Percentiles rank a stretch among this genome's conserved stretches.
These are phyloP conservation scores for Urostyla sp. DNA, from an alignment of 73 alveolate genomes.

Conservation along the genomic window DNA sequence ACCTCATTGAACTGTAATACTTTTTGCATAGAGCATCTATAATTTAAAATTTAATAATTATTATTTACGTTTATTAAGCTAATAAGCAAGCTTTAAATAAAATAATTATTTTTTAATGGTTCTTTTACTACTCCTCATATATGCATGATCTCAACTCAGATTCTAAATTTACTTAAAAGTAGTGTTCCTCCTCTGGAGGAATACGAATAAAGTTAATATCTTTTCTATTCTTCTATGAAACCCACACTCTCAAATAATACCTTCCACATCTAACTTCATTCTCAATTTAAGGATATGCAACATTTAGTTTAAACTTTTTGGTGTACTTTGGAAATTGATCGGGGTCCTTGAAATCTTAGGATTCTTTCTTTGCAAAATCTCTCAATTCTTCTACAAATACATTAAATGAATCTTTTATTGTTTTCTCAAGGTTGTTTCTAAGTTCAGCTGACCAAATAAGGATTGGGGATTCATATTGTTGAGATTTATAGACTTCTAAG, in stretches of 20 bases:
- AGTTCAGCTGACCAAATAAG: conserved; percentile 51
- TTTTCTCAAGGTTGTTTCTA: conserved; percentile 27
- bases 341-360: not conserved
- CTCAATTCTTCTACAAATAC: conserved; percentile 18
- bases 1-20: conserved; percentile 30
- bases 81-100: conserved; percentile 37
- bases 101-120: conserved; percentile 24
- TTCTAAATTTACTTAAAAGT: conserved; percentile 18
- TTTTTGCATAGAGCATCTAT: conserved; percentile 26
- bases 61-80: no score
- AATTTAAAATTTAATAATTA: no score
- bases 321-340: conserved; percentile 18
- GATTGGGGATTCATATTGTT: conserved; percentile 40
- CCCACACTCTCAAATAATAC: conserved; percentile 63
- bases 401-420: not conserved
- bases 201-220: conserved; percentile 31
- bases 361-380: not conserved
- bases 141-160: conserved; percentile 35
- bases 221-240: conserved; percentile 29
- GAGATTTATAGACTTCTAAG: conserved; percentile 50
- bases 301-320: conserved; percentile 25
- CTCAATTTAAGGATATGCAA: conserved; percentile 48
- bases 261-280: conserved; percentile 66
- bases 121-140: conserved; percentile 37
- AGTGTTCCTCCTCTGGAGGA: conserved; percentile 56